Base-by-base conservation (phyloP, 2,329 filamentous ascomycete species). In the Aspergillus sp. region DNA sequence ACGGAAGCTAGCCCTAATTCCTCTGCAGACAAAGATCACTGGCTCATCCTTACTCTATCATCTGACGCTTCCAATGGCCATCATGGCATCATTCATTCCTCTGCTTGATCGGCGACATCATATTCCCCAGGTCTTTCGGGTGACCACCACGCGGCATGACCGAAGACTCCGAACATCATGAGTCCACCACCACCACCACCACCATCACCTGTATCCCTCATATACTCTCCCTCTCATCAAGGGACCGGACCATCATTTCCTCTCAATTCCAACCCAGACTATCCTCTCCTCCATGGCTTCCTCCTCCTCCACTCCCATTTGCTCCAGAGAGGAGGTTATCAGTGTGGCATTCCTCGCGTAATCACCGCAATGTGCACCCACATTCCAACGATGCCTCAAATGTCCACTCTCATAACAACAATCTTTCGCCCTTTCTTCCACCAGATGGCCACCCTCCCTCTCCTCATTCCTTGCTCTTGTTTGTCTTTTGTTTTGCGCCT, bases 341-440 rank as follows among this genome's bases (percentile, higher is more conserved):
- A 55, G 54, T 47, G 51, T 60, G 60, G 54, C 68, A 71, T 71
- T 71, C 68, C 57, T 61, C 56, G 50, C 53, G 61, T 53, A 50
- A 44, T 56, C 53, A 50, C 53, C 50, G 60, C 62, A 63, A 65
- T 42, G 40, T 68, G 66, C 52, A 51, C 44, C 57, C 51, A 60
- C 68, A 71, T 71, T 71, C 40, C 40, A 42, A 20, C 40, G 40
- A 9, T 42, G 40, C 67, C 59, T 59, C 47, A 45, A 47, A 31
- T 56, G 38, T 45, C 53, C 36, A 42, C 48, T 57, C 53, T 56
- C 63, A 69, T 66, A 70, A 71, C 67, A 71, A 68, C 65, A 5
- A 2, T 21, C 17, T 42, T 23, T 21, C 50, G 52, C 49, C 46
- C 23, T 40, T 40, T 41, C 50, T 40, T 43, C 47, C 42, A 10